Percentiles rank a stretch among this genome's conserved stretches.
Evolutionary conservation across 306 rosid species (phyloP).

Genomic region (Adenanthera pavonina): DNA sequence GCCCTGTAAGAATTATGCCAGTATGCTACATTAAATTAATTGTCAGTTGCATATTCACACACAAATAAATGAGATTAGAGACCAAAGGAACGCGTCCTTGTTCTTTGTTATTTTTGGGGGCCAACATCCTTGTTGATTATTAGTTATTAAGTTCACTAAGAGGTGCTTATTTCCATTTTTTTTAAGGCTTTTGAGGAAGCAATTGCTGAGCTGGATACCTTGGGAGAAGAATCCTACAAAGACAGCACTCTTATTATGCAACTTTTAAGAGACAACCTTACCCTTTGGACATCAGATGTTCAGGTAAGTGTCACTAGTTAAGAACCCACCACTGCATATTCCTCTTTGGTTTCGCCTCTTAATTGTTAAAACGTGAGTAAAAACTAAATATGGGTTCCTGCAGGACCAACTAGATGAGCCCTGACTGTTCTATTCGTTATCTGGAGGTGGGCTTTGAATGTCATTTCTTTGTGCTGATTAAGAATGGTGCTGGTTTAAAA

Average conservation of each 20-base stretch:
- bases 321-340: not conserved
- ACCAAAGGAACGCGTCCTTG: not conserved
- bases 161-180: conserved; percentile 16
- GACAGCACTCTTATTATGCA: conserved; percentile 95
- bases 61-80: too few species aligned
- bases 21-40: not conserved
- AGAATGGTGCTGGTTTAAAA: conserved; percentile 51
- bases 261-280: conserved; percentile 82
- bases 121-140: not conserved
- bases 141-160: conserved; percentile 30
- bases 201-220: conserved; percentile 84
- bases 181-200: conserved; percentile 83
- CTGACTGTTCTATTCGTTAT: conserved; percentile 60
- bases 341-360: not conserved
- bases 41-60: conserved; percentile 14
- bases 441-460: conserved; percentile 77
- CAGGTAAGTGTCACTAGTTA: conserved; percentile 54
- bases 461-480: conserved; percentile 57
- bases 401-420: conserved; percentile 96
- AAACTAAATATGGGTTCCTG: conserved; percentile 16
- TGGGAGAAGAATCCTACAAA: conserved; percentile 89
- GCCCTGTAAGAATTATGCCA: conserved; percentile 23
- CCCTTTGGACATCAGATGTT: conserved; percentile 87
- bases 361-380: not conserved
- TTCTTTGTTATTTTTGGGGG: not conserved